Percentiles rank a stretch among this genome's conserved stretches.
phyloP scores from a whole-genome alignment of 192 early-diverging fungal species.

The Chytriomyces sp. region DNA sequence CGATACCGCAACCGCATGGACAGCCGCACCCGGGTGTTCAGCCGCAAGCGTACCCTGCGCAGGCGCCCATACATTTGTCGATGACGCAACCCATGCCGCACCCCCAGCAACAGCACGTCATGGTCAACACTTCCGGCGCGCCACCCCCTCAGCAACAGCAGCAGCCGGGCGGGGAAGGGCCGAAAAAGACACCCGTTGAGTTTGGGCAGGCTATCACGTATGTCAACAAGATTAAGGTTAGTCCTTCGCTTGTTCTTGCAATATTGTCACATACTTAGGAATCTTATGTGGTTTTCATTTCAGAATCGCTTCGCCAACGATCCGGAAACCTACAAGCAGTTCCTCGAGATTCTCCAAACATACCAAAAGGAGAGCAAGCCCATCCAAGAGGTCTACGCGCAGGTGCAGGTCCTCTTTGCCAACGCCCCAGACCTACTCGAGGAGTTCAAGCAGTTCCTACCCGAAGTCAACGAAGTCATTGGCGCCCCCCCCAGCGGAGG shows the following conservation, averaged over 20 bases:
- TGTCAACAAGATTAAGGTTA: constrained; percentile 98
- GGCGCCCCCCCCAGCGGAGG: constrained; percentile 43
- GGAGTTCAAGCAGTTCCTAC: constrained; percentile 98
- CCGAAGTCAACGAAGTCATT: constrained; percentile 69
- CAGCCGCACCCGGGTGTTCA: background rate
- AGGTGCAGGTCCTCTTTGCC: constrained; percentile 89
- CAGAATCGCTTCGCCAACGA: constrained; percentile 88
- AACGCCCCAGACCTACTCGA: constrained; percentile 86
- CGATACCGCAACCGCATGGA: background rate
- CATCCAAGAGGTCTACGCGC: constrained; percentile 95
- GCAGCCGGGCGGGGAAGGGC: background rate
- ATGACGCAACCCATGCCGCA: background rate
- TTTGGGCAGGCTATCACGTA: constrained; percentile 99
- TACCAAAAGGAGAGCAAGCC: constrained; percentile 97
- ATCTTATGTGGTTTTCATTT: constrained; percentile 2
- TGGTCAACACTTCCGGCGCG: constrained; percentile 21
- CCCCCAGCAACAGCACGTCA: background rate
- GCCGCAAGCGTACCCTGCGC: background rate
- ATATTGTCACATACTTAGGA: background rate
- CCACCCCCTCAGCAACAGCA: constrained; percentile 34
- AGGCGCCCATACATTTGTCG: background rate
- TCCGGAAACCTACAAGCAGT: constrained; percentile 96
- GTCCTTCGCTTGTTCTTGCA: background rate
- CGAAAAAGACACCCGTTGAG: constrained; percentile 71
- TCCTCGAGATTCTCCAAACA: constrained; percentile 95